phyloP scores from a whole-genome alignment of 371 early-diverging fungal species.

The Mucor irregularis region DNA sequence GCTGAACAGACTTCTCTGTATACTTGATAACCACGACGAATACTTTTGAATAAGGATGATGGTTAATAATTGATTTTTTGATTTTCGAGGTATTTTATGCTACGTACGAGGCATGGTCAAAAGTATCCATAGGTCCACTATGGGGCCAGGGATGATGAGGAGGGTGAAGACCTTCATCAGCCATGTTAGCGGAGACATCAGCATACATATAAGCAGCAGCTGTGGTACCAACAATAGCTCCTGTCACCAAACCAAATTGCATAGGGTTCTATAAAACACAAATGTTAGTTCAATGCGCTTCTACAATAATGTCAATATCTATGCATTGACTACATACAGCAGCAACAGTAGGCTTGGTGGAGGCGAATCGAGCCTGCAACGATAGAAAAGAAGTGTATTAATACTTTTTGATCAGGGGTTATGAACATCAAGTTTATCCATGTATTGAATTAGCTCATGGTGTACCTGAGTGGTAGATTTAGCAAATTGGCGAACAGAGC shows the following conservation, averaged over 20 bases:
- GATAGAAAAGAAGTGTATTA: too few relatives aligned
- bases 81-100: background rate
- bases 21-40: constrained; percentile 98
- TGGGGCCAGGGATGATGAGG: constrained; percentile 91
- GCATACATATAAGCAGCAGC: constrained; percentile 58
- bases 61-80: background rate
- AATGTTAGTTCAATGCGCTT: too few relatives aligned
- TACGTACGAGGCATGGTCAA: constrained; percentile 91
- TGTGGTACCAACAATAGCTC: constrained; percentile 58
- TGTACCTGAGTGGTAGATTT: constrained; percentile 45
- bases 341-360: constrained; percentile 39
- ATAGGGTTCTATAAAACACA: constrained; percentile 34
- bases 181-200: constrained; percentile 69
- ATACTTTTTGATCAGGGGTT: too few relatives aligned
- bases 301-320: background rate
- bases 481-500: constrained; percentile 46
- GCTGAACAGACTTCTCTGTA: constrained; percentile 97
- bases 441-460: too few relatives aligned
- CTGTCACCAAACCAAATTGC: constrained; percentile 54
- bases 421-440: too few relatives aligned
- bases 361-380: constrained; percentile 48
- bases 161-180: constrained; percentile 92
- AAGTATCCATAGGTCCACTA: constrained; percentile 77
- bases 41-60: constrained; percentile 44
- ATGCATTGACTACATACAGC: constrained; percentile 20